Evolutionary conservation across 1,284 basidiomycete genomes (phyloP), one percentile per base, ranked within the genome.

Genomic region (Ceratobasidium sp.): DNA sequence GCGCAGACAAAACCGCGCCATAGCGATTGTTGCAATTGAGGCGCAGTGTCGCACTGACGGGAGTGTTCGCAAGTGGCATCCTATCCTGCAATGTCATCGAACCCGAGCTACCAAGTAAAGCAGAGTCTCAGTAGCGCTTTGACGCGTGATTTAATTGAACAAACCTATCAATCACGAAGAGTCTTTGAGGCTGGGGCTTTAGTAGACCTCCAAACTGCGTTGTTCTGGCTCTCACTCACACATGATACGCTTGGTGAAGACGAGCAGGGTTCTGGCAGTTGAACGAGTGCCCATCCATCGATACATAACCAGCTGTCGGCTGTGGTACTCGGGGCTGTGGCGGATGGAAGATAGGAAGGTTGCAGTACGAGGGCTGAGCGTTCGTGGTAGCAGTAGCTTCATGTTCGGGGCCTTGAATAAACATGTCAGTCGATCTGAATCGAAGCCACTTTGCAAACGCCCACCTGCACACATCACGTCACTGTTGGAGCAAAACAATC

Each of bases 1-100:
- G 74, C 0, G 88, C 85, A 0, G 86, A 87, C 61, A 85, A 85
- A 0, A 88, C 88, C 2, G 88, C 87, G 0, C 88, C 88, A 30
- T 87, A 83, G 50, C 87, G 79, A 76, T 89, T 86, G 74, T 88
- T 80, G 46, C 82, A 78, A 0, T 46, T 62, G 28, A 76, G 75
- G 0, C 73, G 70, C 72, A 88, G 87, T 30, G 76, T 76, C n/a
- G 79, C 73, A 1, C 84, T 83, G 2, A 78, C 81, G 0, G 88
- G 87, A 1, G 85, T 84, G 64, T 83, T 82, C 0, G 76, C 75
- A 1, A 88, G 79, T 0, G 87, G 88, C 0, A 73, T 77, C 44
- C 82, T 80, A 75, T 89, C 87, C 0, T 0, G n/a, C 0, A 0
- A 8, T 2, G 28, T 1, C 88, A 89, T 89, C 0, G 88, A 89